Evolutionary conservation across 2,329 filamentous ascomycete genomes (phyloP), one percentile per base, ranked within the genome.

Genomic region (Alternaria brassicae): DNA sequence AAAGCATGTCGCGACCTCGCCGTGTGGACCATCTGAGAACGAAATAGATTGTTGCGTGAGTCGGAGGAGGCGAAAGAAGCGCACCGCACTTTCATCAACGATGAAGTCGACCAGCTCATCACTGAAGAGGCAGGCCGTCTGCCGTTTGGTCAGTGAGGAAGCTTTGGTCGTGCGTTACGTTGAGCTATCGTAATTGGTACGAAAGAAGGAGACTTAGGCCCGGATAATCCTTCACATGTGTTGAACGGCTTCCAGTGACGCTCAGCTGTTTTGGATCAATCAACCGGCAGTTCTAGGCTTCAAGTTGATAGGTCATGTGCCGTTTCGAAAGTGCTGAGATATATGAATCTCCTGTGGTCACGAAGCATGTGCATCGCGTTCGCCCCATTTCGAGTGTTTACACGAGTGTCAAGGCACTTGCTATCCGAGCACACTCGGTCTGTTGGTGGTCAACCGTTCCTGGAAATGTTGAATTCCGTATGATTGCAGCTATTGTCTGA

Each of bases 1-100:
- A 49, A 54, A 10, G 21, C 50, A 9, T 50, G 17, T 9, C 42
- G 50, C 8, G 44, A 48, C 27, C 50, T 59, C n/a, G 56, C 50
- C 12, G 36, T 36, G 2, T 54, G 50, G 56, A 49, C 51, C 4
- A 44, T 50, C 12, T 23, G 53, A 17, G 56, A 59, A 37, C 50
- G 56, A 9, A 13, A 44, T 0, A 32, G 44, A n/a, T 37, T 59
- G 25, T 17, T 52, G 37, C n/a, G 39, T 23, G 37, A 28, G 10
- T 17, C 55, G 28, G 36, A 19, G 5, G 10, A 23, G 23, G 28
- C 13, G 4, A 41, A 6, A 23, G 13, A 27, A 12, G 15, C 32
- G 9, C n/a, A 49, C n/a, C 19, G 17, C 13, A 15, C 39, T 34
- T 47, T 44, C 25, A 42, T 56, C 4, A 17, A 40, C 2, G 25